Evolutionary conservation across 2,329 filamentous ascomycete species (phyloP).

Genomic region (Hypoxylon sp.): DNA sequence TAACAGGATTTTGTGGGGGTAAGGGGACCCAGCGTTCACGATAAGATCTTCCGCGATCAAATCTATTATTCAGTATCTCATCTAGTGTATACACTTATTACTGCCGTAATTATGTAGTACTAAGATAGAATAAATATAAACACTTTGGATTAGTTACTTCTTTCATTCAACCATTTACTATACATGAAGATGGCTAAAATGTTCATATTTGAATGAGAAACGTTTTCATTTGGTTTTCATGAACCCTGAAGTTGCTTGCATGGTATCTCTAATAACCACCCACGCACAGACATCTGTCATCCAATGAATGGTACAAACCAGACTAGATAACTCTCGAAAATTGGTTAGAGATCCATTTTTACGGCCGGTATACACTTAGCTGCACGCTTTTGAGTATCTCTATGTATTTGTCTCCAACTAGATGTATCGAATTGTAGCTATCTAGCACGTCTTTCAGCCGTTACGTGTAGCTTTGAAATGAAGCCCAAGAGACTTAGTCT

Average conservation of each 20-base stretch:
- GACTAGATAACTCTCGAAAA: conserved; percentile 12
- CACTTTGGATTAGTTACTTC: neutral
- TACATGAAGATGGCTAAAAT: conserved; percentile 13
- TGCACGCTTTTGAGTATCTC: neutral
- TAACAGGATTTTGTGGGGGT: neutral
- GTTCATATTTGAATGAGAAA: conserved; percentile 4
- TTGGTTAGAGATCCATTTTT: conserved; percentile 24
- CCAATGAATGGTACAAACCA: conserved; percentile 9
- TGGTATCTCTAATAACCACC: conserved; percentile 8
- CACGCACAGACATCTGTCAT: conserved; percentile 14
- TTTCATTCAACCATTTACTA: neutral
- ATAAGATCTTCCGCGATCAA: neutral
- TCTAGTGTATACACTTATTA: neutral
- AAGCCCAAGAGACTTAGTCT: conserved; percentile 26
- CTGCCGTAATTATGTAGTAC: neutral
- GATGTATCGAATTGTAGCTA: conserved; percentile 20
- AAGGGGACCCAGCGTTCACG: neutral
- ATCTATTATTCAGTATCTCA: neutral
- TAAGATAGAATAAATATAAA: neutral
- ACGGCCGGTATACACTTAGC: conserved; percentile 15
- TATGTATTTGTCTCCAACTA: conserved; percentile 20
- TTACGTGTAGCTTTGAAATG: conserved; percentile 23
- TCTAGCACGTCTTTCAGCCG: conserved; percentile 11
- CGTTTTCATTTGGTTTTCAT: neutral
- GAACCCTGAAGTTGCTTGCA: conserved; percentile 12